Conservation (phyloP, 768 basidiomycete species). For the Amanita fuliginea region DNA sequence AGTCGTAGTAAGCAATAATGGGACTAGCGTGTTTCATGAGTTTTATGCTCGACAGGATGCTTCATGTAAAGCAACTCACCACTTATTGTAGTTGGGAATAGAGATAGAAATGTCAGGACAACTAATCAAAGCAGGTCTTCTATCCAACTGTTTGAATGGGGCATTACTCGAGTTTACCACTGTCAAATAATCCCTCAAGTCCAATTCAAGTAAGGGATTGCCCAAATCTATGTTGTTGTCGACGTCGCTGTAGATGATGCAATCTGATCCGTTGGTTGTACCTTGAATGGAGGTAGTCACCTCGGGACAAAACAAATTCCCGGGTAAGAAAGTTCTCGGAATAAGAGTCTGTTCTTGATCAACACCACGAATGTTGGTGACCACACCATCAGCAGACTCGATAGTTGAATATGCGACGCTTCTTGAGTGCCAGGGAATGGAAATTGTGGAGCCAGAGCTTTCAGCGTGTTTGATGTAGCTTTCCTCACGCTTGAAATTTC, state of each 20-base stretch:
- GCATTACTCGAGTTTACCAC: background rate
- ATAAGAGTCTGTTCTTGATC: background rate
- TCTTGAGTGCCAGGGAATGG: background rate
- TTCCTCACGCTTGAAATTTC: background rate
- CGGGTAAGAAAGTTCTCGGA: background rate
- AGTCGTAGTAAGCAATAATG: background rate
- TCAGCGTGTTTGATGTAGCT: background rate
- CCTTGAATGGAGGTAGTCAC: background rate
- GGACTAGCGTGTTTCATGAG: background rate
- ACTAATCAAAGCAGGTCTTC: background rate
- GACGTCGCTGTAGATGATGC: background rate
- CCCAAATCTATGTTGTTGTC: background rate
- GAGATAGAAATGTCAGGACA: background rate
- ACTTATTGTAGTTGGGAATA: background rate
- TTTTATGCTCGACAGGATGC: background rate
- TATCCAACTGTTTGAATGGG: background rate
- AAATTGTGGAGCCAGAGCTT: background rate
- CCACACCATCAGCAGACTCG: background rate
- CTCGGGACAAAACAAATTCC: slow-evolving; percentile 1
- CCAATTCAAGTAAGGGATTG: background rate
- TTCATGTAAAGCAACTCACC: background rate
- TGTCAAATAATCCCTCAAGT: background rate
- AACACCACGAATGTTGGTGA: background rate
- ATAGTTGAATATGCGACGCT: background rate
- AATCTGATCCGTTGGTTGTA: background rate